Base-by-base conservation (phyloP, 2,329 filamentous ascomycete species). In the Colletotrichum musae region DNA sequence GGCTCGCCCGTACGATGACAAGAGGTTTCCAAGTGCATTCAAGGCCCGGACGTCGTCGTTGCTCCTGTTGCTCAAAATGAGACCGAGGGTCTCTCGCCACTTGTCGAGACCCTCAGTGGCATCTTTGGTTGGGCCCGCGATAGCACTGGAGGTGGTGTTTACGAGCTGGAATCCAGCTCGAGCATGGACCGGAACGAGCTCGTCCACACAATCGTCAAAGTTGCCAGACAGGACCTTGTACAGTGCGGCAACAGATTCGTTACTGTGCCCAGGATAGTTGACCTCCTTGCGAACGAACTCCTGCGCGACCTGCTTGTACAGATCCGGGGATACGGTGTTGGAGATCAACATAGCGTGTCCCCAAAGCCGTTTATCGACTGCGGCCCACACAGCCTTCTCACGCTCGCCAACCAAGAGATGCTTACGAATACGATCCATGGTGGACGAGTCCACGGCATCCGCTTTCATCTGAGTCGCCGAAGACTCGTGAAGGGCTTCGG, bases 201-300 rank as follows among this genome's bases (percentile, higher is more conserved):
- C 95, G 78, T 99, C 96, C 16, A 98, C 91, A 73, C 94, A 97
- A 74, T 99, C 96, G 72, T 98, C 95, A 67, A 92, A 90, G 77
- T 98, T 99, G 0, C 96, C 95, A 26, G 95, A 96, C 70, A 99
- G 91, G 1, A 98, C 91, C 77, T 97, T 94, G 79, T 99, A 99
- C 4, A 99, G 83, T 0, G 95, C 94, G 36, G 95, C 95, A 53
- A 99, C 85, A 2, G 95, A 93, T 79, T 98, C 93, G 61, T 94
- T 94, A 74, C 92, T 93, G 62, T 91, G 90, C 2, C 93, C 91
- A 4, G 91, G 84, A 60, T 92, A 92, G 78, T 96, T 97, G 64
- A 99, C 94, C 79, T 99, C 96, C 75, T 97, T 95, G 73, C 94
- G 92, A 18, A 99, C 92, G 76, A 99, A 99, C 76, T 99, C 96